phyloP scores from a whole-genome alignment of 768 basidiomycete genomes.

The Panaeolus cyanescens region DNA sequence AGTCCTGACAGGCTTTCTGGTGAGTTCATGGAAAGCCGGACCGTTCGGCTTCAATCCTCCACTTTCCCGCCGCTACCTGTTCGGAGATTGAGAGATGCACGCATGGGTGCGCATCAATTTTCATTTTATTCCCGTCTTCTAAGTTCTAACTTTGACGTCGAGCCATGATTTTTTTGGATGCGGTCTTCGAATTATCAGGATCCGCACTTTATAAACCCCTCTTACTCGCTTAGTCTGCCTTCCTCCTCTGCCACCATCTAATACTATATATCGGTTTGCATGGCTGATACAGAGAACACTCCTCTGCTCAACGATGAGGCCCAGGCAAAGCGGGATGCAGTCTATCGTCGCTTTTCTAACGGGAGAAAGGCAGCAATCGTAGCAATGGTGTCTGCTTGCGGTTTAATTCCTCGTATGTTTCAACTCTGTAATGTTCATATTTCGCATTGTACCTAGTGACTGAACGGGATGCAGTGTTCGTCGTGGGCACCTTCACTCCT shows the following conservation, averaged over 20 bases:
- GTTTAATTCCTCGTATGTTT: constrained; percentile 59
- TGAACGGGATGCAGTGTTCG: constrained; percentile 52
- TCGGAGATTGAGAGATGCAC: background rate
- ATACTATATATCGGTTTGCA: background rate
- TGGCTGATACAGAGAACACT: constrained; percentile 26
- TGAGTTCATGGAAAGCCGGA: too few species aligned
- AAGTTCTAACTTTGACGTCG: background rate
- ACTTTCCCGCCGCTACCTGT: background rate
- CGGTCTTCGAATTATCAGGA: background rate
- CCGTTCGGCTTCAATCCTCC: background rate
- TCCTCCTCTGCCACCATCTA: background rate
- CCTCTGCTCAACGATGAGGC: constrained; percentile 27
- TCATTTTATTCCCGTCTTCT: background rate
- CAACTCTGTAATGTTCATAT: background rate
- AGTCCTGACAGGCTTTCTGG: too few species aligned
- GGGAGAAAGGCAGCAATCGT: constrained; percentile 55
- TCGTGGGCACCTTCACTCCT: constrained; percentile 69
- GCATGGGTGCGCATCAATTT: background rate
- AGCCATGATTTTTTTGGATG: background rate
- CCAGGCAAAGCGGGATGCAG: constrained; percentile 23
- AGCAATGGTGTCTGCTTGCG: constrained; percentile 59
- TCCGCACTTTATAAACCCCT: background rate
- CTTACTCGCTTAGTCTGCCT: background rate
- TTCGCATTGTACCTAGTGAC: background rate
- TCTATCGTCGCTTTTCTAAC: constrained; percentile 61